These are phyloP conservation scores for Chionographis japonica DNA, from an alignment of 106 monocot genomes.

Conservation along the genomic window DNA sequence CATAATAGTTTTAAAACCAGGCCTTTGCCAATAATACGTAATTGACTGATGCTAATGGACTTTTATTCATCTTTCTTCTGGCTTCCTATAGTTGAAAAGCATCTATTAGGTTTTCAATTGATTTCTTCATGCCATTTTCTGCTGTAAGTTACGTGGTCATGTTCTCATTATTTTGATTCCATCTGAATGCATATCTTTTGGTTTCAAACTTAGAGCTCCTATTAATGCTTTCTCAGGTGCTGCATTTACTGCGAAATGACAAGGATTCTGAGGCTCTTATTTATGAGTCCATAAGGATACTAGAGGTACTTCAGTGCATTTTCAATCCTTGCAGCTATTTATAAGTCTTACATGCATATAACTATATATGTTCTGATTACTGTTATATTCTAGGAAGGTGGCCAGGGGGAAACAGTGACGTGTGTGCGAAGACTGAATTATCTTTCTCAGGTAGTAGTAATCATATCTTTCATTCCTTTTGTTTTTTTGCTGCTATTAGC, in stretches of 20 bases:
- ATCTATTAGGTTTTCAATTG: no score
- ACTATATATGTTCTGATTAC: neutral
- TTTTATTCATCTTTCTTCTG: no score
- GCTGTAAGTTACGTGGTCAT: no score
- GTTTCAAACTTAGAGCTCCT: neutral
- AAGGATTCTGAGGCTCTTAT: slow-evolving; percentile 73
- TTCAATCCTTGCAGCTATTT: neutral
- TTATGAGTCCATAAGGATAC: slow-evolving; percentile 80
- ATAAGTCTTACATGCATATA: no score
- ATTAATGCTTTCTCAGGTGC: slow-evolving; percentile 42
- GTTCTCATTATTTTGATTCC: no score
- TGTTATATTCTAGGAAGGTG: slow-evolving; percentile 55
- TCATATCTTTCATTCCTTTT: neutral
- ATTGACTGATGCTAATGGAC: no score
- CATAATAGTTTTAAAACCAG: no score
- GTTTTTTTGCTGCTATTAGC: no score
- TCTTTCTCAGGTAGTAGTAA: slow-evolving; percentile 56
- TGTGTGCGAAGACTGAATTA: slow-evolving; percentile 73
- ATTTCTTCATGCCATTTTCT: no score
- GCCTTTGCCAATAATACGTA: no score
- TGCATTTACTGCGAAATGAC: slow-evolving; percentile 70
- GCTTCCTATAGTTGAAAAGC: no score
- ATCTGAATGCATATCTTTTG: neutral
- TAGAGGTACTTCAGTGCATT: slow-evolving; percentile 52
- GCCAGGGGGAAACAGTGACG: slow-evolving; percentile 64